Evolutionary conservation across 495 filamentous ascomycete genomes (phyloP).

Genomic region (Platismatia glauca): DNA sequence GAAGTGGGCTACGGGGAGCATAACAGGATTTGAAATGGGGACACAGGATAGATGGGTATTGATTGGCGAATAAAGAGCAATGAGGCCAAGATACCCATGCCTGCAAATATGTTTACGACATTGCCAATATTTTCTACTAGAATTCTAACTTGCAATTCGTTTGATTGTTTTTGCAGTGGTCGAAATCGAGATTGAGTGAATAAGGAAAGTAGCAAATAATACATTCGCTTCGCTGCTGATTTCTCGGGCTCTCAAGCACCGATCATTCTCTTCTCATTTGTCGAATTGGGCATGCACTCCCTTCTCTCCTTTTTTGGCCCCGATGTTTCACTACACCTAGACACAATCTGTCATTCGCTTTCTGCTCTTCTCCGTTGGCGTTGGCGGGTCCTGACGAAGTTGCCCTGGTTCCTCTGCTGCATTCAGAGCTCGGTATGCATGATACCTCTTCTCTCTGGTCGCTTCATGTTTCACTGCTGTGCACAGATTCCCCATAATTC

Average conservation of each 20-base stretch:
- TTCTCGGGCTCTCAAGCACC: too few relatives aligned
- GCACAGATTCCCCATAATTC: too few relatives aligned
- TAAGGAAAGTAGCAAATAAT: background rate
- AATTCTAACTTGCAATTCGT: background rate
- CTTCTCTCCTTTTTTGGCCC: background rate
- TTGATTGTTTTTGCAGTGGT: background rate
- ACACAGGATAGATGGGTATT: background rate
- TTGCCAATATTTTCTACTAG: background rate
- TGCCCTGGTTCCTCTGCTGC: background rate
- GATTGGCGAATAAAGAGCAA: background rate
- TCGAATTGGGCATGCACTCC: too few relatives aligned
- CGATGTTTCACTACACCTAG: background rate
- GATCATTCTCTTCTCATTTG: too few relatives aligned
- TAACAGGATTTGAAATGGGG: background rate
- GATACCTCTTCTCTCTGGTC: background rate
- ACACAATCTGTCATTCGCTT: background rate
- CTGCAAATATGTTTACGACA: background rate
- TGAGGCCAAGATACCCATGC: background rate
- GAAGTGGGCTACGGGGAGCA: background rate
- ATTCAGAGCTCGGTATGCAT: background rate
- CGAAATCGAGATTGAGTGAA: background rate
- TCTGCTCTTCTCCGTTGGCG: background rate
- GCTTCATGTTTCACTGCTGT: background rate
- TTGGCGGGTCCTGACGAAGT: background rate
- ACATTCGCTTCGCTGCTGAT: background rate